These are phyloP conservation scores for Aspergillus steynii DNA, from an alignment of 495 filamentous ascomycete species.

Conservation along the genomic window DNA sequence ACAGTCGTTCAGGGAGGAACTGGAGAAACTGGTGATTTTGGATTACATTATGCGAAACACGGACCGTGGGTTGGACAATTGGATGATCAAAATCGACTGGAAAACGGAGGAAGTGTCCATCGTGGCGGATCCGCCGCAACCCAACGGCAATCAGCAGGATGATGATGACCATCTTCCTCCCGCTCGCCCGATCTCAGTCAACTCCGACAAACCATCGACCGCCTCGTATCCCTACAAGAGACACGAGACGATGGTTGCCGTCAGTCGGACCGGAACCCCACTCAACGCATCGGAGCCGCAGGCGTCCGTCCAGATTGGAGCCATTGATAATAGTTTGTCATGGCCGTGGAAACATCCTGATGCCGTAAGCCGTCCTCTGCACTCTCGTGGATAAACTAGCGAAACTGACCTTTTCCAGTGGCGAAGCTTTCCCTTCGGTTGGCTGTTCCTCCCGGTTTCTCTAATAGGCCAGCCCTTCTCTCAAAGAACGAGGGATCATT, in stretches of 20 bases:
- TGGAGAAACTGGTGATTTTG: constrained; percentile 96
- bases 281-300: constrained; percentile 44
- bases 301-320: constrained; percentile 75
- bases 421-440: constrained; percentile 95
- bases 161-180: constrained; percentile 56
- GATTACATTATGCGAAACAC: constrained; percentile 99
- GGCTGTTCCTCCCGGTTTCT: constrained; percentile 96
- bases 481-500: constrained; percentile 87
- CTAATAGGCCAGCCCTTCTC: constrained; percentile 96
- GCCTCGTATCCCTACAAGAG: constrained; percentile 68
- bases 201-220: constrained; percentile 43
- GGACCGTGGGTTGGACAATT: constrained; percentile 94
- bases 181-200: constrained; percentile 56
- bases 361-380: constrained; percentile 55
- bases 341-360: constrained; percentile 99
- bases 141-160: constrained; percentile 51
- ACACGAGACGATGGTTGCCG: constrained; percentile 82
- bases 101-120: constrained; percentile 79
- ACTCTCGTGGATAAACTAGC: not conserved
- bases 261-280: constrained; percentile 61
- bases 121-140: constrained; percentile 74
- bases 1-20: constrained; percentile 88
- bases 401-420: constrained; percentile 47
- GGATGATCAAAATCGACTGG: constrained; percentile 98
- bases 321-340: constrained; percentile 96